A percentile compares a stretch with the other conserved stretches of the same genome.
Evolutionary conservation across 2,329 filamentous ascomycete species (phyloP).

Genomic region (Colletotrichum sansevieriae): DNA sequence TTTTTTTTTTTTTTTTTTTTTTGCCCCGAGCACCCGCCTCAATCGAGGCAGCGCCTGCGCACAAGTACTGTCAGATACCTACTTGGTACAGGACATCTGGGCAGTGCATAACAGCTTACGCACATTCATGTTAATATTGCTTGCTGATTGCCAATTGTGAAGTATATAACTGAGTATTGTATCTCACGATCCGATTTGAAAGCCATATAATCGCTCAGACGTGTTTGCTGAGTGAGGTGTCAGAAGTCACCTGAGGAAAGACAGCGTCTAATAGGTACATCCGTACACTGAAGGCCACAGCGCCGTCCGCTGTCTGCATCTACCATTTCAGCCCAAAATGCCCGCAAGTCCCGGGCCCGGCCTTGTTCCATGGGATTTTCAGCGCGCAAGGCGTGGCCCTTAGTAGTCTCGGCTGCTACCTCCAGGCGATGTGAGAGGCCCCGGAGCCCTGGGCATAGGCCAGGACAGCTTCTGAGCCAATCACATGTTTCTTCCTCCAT

Average conservation of each 20-base stretch:
- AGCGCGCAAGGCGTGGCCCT: no score
- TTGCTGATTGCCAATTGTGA: not conserved
- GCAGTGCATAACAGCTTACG: not conserved
- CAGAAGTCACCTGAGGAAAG: not conserved
- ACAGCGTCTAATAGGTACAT: not conserved
- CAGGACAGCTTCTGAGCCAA: conserved; percentile 1
- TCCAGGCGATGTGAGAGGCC: conserved; percentile 3
- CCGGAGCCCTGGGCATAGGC: not conserved
- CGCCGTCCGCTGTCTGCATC: conserved; percentile 2
- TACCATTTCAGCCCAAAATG: conserved; percentile 17
- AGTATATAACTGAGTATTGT: no score
- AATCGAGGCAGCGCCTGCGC: not conserved
- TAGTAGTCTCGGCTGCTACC: conserved; percentile 32
- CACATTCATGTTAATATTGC: no score
- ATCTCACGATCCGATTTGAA: not conserved
- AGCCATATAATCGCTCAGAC: no score
- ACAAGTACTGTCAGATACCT: not conserved
- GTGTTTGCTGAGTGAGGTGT: conserved; percentile 14
- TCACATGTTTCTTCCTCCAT: conserved; percentile 28
- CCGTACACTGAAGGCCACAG: conserved; percentile 1
- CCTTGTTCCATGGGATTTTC: conserved; percentile 25
- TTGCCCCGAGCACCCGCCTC: conserved; percentile 16
- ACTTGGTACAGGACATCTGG: no score
- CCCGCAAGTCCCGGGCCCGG: conserved; percentile 23
- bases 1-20: conserved; percentile 2